Conservation (phyloP, 352 stramenopile species). For the Phytopythium boreale region DNA sequence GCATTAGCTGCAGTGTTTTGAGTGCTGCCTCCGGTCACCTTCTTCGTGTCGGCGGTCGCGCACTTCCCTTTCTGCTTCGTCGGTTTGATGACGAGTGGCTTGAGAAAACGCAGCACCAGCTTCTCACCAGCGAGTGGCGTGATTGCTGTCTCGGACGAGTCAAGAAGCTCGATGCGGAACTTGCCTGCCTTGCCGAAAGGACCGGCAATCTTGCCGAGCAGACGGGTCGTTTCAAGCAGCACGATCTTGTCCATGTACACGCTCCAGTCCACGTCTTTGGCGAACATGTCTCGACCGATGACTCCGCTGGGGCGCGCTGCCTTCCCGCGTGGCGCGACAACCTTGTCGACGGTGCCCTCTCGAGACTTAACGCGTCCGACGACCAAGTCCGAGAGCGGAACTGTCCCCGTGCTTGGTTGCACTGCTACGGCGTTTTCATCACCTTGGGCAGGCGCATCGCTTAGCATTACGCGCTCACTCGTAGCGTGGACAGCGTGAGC, state of each 20-base stretch:
- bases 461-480: neutral
- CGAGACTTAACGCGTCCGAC: constrained; percentile 69
- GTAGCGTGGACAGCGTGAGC: neutral
- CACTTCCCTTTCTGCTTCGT: constrained; percentile 24
- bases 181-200: constrained; percentile 86
- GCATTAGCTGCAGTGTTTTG: neutral
- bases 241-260: constrained; percentile 54
- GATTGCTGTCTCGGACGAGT: neutral
- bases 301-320: constrained; percentile 21
- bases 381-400: constrained; percentile 25
- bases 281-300: constrained; percentile 74
- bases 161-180: constrained; percentile 43
- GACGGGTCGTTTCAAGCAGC: constrained; percentile 33
- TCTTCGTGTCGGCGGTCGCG: neutral
- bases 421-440: neutral
- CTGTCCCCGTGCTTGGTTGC: too few relatives aligned
- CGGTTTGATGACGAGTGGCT: constrained; percentile 39
- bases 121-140: constrained; percentile 32
- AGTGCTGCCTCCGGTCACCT: neutral
- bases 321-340: constrained; percentile 12
- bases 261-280: constrained; percentile 67
- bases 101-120: constrained; percentile 60
- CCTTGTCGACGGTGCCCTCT: constrained; percentile 59
- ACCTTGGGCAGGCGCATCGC: neutral
- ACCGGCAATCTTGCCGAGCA: constrained; percentile 50